Conservation (phyloP, 1,284 basidiomycete genomes). For the Rhodotorula sp. region DNA sequence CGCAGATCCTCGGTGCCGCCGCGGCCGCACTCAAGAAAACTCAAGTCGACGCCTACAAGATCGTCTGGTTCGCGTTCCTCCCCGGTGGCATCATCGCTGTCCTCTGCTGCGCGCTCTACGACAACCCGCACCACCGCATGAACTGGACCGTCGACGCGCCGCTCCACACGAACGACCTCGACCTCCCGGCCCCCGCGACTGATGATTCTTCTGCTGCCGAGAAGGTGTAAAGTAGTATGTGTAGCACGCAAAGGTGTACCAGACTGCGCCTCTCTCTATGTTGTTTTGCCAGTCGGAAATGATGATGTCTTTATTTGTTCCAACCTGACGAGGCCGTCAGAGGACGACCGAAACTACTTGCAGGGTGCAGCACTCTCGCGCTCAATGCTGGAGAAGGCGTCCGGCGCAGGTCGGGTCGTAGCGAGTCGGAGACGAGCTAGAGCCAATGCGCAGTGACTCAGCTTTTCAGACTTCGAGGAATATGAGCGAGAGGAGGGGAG, state of each 20-base stretch:
- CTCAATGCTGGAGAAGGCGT: too few species aligned
- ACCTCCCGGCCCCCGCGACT: not conserved
- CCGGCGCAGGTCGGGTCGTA: too few species aligned
- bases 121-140: conserved; percentile 19
- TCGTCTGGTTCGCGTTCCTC: conserved; percentile 25
- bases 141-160: conserved; percentile 15
- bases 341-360: too few species aligned
- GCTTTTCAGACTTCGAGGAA: too few species aligned
- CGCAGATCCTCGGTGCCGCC: conserved; percentile 8
- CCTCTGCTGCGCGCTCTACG: conserved; percentile 17
- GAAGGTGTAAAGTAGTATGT: not conserved
- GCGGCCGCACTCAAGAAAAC: conserved; percentile 1
- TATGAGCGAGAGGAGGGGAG: too few species aligned
- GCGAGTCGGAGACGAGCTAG: too few species aligned
- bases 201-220: not conserved
- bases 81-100: conserved; percentile 21
- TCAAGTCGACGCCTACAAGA: conserved; percentile 18
- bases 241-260: not conserved
- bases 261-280: not conserved
- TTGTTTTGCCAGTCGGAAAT: too few species aligned
- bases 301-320: not conserved
- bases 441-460: too few species aligned
- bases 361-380: too few species aligned
- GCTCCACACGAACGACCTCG: not conserved
- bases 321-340: too few species aligned